Evolutionary conservation across 2,329 filamentous ascomycete genomes (phyloP).

Genomic region (Leptosphaerulina australis): DNA sequence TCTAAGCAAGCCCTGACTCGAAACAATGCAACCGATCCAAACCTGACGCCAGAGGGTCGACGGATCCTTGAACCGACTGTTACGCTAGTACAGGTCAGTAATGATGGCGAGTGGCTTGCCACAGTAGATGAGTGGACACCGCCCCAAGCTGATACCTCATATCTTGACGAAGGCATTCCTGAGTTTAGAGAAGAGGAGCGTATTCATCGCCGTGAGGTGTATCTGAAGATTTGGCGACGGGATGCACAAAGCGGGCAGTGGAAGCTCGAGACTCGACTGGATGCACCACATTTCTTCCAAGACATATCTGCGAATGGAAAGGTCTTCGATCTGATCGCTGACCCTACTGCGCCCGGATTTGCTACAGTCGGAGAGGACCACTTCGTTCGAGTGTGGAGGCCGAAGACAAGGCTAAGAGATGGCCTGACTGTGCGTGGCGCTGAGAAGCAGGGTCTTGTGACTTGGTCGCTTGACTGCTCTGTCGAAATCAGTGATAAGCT

Average conservation of each 20-base stretch:
- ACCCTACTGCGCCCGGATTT: constrained; percentile 73
- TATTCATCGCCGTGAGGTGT: constrained; percentile 68
- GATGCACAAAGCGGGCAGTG: constrained; percentile 62
- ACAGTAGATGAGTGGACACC: constrained; percentile 92
- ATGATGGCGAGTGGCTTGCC: constrained; percentile 86
- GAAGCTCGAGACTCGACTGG: constrained; percentile 80
- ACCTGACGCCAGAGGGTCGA: constrained; percentile 72
- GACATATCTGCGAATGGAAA: constrained; percentile 57
- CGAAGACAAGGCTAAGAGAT: constrained; percentile 70
- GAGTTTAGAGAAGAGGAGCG: constrained; percentile 53
- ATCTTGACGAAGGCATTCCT: constrained; percentile 54
- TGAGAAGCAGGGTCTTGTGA: constrained; percentile 62
- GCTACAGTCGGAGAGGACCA: constrained; percentile 85
- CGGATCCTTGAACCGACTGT: constrained; percentile 79
- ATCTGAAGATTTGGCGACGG: constrained; percentile 89
- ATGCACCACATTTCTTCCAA: constrained; percentile 72
- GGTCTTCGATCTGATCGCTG: constrained; percentile 74
- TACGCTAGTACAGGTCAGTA: constrained; percentile 74
- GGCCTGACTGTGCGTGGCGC: constrained; percentile 67
- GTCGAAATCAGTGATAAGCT: constrained; percentile 52
- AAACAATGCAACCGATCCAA: constrained; percentile 83
- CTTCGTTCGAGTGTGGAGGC: constrained; percentile 79
- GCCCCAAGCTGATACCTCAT: constrained; percentile 69
- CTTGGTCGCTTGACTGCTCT: constrained; percentile 73
- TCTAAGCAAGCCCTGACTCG: constrained; percentile 87